Percentiles rank a stretch among this genome's conserved stretches.
These are phyloP conservation scores for Podila clonocystis DNA, from an alignment of 192 early-diverging fungal species.

Conservation along the genomic window DNA sequence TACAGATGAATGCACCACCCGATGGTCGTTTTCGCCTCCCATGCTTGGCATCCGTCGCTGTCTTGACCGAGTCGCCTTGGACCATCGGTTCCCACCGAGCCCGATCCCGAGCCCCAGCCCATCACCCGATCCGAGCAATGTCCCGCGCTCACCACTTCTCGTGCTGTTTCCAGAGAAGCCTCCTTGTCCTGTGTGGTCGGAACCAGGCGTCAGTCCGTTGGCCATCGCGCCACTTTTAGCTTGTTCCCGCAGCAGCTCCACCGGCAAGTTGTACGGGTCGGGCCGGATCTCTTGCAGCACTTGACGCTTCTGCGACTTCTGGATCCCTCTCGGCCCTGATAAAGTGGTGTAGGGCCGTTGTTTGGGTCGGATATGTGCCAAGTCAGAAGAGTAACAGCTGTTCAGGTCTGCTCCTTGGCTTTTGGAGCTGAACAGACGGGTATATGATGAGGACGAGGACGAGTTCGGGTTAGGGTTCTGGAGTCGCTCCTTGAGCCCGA, in stretches of 20 bases:
- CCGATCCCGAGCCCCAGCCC: conserved; percentile 42
- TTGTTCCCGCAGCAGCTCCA: conserved; percentile 40
- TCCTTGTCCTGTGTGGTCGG: neutral
- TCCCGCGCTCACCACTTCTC: conserved; percentile 16
- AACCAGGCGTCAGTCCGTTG: conserved; percentile 13
- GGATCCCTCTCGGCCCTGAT: conserved; percentile 33
- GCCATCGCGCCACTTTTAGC: conserved; percentile 36
- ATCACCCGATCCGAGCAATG: conserved; percentile 39
- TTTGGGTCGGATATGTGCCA: conserved; percentile 35
- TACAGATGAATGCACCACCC: conserved; percentile 43
- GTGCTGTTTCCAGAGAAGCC: neutral
- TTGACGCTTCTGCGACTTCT: conserved; percentile 25
- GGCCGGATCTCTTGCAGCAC: conserved; percentile 42
- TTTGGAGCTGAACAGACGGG: conserved; percentile 19
- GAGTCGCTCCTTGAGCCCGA: conserved; percentile 23
- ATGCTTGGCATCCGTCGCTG: conserved; percentile 31
- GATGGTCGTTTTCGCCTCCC: conserved; percentile 39
- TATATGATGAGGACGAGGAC: conserved; percentile 17
- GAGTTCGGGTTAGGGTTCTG: conserved; percentile 4
- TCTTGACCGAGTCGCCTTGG: conserved; percentile 3
- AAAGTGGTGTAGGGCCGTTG: conserved; percentile 30
- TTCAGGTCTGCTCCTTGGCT: neutral
- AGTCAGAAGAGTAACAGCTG: conserved; percentile 12
- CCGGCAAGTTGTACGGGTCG: conserved; percentile 39
- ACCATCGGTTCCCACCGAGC: conserved; percentile 35